Evolutionary conservation across 306 rosid species (phyloP).

Genomic region (Lotus japonicus): DNA sequence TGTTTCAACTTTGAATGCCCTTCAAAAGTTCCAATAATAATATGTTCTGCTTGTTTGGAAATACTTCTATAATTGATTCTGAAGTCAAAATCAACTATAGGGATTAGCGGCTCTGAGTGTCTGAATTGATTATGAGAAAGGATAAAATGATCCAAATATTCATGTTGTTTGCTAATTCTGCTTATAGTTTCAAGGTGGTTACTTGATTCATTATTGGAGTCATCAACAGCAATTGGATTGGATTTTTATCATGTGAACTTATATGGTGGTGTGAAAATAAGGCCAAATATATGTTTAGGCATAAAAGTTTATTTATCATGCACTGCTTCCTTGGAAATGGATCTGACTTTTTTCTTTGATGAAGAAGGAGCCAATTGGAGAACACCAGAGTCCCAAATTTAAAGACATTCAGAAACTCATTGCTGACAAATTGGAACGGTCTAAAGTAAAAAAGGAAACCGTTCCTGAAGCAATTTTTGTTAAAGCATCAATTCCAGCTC

Average conservation of each 20-base stretch:
- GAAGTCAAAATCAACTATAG: too few species aligned
- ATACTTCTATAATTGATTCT: too few species aligned
- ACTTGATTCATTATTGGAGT: neutral
- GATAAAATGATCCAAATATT: too few species aligned
- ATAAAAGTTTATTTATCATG: neutral
- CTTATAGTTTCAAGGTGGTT: neutral
- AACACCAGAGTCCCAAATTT: constrained; percentile 46
- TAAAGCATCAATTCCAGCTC: constrained; percentile 27
- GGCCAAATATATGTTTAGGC: neutral
- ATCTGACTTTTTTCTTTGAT: constrained; percentile 22
- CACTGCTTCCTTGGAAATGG: constrained; percentile 5
- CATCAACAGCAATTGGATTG: constrained; percentile 2
- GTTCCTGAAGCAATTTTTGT: constrained; percentile 22
- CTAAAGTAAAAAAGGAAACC: constrained; percentile 43
- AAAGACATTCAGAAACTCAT: constrained; percentile 73
- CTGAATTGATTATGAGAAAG: too few species aligned
- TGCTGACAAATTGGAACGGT: constrained; percentile 62
- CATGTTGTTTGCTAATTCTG: too few species aligned
- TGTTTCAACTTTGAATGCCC: neutral
- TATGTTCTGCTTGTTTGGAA: too few species aligned
- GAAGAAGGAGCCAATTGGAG: constrained; percentile 46
- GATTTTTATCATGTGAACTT: constrained; percentile 1
- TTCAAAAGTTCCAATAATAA: neutral
- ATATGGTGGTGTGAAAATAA: neutral
- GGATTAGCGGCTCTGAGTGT: too few species aligned